Percentiles rank a stretch among this genome's conserved stretches.
Conservation (phyloP, 441 rosid genomes). For the Macaranga tanarius region DNA sequence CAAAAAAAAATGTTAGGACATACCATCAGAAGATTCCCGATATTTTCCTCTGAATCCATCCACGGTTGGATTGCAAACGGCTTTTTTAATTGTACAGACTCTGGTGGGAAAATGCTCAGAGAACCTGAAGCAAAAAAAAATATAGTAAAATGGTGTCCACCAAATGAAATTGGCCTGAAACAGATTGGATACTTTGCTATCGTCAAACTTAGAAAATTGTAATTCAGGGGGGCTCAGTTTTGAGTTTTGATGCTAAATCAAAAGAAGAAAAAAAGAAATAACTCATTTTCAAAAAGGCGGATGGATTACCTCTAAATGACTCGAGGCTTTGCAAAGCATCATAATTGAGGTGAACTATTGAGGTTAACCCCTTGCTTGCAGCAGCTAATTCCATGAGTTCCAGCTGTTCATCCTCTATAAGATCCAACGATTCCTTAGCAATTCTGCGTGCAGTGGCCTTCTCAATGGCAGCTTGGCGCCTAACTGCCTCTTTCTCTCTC, state of each 20-base stretch:
- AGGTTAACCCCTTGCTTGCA: conserved; percentile 69
- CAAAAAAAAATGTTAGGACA: conserved; percentile 21
- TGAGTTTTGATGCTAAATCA: not conserved
- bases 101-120: conserved; percentile 72
- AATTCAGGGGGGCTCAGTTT: not conserved
- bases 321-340: conserved; percentile 89
- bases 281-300: not conserved
- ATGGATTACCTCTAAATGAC: conserved; percentile 62
- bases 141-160: no score
- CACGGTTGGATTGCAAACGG: conserved; percentile 89
- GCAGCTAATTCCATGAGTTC: conserved; percentile 99
- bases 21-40: conserved; percentile 98
- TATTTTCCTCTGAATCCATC: conserved; percentile 73
- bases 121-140: conserved; percentile 45
- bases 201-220: not conserved
- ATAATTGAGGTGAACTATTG: conserved; percentile 77
- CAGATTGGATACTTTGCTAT: not conserved
- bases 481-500: conserved; percentile 76
- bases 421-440: conserved; percentile 98
- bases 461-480: conserved; percentile 86
- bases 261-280: conserved; percentile 4
- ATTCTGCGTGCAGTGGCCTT: conserved; percentile 96
- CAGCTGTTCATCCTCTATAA: conserved; percentile 94
- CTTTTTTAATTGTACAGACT: conserved; percentile 60
- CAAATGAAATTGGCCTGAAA: not conserved